Evolutionary conservation across 257 asterid species (phyloP).

Genomic region (Solanum neorickii): DNA sequence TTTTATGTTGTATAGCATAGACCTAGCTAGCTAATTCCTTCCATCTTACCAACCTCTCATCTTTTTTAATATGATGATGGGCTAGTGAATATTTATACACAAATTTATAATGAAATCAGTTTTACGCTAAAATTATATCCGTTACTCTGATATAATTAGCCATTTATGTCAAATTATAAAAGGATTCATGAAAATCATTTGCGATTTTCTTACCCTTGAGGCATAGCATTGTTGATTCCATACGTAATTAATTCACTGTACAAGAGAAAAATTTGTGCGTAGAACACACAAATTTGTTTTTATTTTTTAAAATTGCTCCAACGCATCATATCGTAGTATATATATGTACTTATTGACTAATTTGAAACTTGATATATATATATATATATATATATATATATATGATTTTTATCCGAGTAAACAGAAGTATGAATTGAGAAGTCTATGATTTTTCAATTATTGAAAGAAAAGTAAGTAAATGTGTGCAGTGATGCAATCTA

Average conservation of each 20-base stretch:
- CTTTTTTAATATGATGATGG: neutral
- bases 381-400: too few relatives aligned
- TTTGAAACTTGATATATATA: too few relatives aligned
- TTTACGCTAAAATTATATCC: neutral
- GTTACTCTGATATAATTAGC: neutral
- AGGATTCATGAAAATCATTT: too few relatives aligned
- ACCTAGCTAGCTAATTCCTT: neutral
- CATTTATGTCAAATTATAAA: neutral
- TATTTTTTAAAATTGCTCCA: neutral
- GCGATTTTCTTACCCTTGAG: neutral
- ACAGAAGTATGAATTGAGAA: neutral
- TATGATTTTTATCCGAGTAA: neutral
- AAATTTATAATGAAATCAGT: neutral
- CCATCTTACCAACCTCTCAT: neutral
- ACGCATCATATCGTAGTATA: neutral
- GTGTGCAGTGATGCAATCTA: neutral
- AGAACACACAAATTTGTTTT: neutral
- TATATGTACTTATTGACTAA: neutral
- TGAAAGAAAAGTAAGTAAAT: neutral
- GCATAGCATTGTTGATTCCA: neutral
- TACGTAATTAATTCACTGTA: neutral
- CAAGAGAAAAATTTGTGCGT: neutral
- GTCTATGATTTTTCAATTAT: neutral
- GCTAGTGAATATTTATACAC: neutral
- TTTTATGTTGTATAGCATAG: slow-evolving; percentile 15